These are phyloP conservation scores for Aspergillus funiculosus DNA, from an alignment of 495 filamentous ascomycete species.

Conservation along the genomic window DNA sequence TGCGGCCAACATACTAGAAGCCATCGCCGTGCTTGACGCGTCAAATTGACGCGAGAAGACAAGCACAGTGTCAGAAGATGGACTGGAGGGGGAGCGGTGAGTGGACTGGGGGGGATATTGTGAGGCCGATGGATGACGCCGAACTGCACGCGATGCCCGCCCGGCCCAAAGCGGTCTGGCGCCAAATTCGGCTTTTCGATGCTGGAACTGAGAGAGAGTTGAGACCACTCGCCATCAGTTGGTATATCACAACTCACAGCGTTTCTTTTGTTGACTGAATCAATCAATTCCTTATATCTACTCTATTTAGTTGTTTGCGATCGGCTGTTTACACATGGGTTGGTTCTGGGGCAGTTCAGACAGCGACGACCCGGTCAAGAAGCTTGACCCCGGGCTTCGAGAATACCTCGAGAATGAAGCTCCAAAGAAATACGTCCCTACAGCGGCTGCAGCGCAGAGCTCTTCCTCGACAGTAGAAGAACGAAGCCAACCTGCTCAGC, in stretches of 20 bases:
- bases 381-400: conserved; percentile 77
- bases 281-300: background rate
- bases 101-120: background rate
- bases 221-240: no score
- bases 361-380: conserved; percentile 63
- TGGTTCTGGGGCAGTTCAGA: conserved; percentile 61
- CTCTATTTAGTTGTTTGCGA: no score
- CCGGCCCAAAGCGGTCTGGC: conserved; percentile 20
- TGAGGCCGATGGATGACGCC: conserved; percentile 5
- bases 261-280: no score
- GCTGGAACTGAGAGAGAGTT: no score
- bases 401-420: conserved; percentile 82
- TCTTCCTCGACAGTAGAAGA: conserved; percentile 15
- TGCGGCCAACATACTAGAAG: conserved; percentile 32
- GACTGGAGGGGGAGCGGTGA: background rate
- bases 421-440: conserved; percentile 67
- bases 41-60: conserved; percentile 14
- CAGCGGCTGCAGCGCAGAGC: conserved; percentile 19
- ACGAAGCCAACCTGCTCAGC: conserved; percentile 18
- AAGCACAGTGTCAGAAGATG: conserved; percentile 1
- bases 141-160: conserved; percentile 1
- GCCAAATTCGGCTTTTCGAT: no score
- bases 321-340: conserved; percentile 39
- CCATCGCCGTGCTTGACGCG: conserved; percentile 39
- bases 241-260: no score